phyloP scores from a whole-genome alignment of 176 grass and related monocot genomes.

The Elaeis guineensis region DNA sequence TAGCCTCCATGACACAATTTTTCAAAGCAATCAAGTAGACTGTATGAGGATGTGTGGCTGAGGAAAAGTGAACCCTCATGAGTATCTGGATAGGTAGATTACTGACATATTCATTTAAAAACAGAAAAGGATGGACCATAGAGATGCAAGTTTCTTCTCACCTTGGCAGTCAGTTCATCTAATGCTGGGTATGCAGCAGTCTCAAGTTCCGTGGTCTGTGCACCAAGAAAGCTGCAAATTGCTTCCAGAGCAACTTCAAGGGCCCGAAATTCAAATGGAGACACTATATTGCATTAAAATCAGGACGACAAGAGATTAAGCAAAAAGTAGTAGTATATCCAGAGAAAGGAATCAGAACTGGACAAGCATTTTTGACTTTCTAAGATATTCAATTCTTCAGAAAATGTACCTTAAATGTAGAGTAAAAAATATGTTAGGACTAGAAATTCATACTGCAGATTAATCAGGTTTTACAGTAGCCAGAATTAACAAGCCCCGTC shows the following conservation, averaged over 20 bases:
- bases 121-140: background rate
- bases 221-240: slow-evolving; percentile 87
- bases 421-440: too few species aligned
- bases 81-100: background rate
- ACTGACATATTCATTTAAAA: background rate
- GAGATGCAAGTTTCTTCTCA: background rate
- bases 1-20: too few species aligned
- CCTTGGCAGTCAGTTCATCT: slow-evolving; percentile 92
- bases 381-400: too few species aligned
- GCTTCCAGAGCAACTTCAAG: slow-evolving; percentile 91
- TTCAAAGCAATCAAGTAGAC: too few species aligned
- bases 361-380: background rate
- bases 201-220: slow-evolving; percentile 77
- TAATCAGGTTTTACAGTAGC: too few species aligned
- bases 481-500: too few species aligned
- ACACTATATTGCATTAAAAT: slow-evolving; percentile 45
- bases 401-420: too few species aligned
- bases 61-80: too few species aligned
- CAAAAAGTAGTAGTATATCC: background rate
- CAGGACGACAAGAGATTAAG: background rate
- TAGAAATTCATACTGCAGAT: too few species aligned
- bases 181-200: slow-evolving; percentile 75
- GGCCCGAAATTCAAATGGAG: slow-evolving; percentile 89
- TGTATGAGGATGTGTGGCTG: too few species aligned
- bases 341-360: background rate